Evolutionary conservation across 352 stramenopile species (phyloP).

Genomic region (Pythium rishiriense): DNA sequence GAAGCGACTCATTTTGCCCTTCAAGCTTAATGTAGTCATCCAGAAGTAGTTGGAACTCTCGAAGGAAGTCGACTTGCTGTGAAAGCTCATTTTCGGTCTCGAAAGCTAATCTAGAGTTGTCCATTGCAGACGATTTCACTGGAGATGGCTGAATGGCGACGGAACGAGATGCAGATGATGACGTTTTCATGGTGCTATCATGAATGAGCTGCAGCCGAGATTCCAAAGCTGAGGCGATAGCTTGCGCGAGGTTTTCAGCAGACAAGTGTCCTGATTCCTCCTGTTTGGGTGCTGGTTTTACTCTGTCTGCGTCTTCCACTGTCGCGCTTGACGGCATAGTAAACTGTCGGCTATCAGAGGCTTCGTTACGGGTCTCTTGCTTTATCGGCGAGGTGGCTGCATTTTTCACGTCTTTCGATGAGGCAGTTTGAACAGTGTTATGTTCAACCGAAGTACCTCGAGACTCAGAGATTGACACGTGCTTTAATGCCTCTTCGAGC

Average conservation of each 20-base stretch:
- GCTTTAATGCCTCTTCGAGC: conserved; percentile 22
- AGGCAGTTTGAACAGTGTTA: not conserved
- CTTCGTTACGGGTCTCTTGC: not conserved
- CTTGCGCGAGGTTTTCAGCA: conserved; percentile 26
- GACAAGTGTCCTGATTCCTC: conserved; percentile 9
- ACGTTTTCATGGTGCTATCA: conserved; percentile 4
- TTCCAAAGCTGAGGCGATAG: conserved; percentile 31
- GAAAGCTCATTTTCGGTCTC: conserved; percentile 61
- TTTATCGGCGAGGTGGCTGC: conserved; percentile 10
- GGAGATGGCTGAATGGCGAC: conserved; percentile 17
- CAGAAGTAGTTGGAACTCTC: conserved; percentile 66
- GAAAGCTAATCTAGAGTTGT: conserved; percentile 31
- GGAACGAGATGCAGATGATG: not conserved
- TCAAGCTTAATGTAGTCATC: conserved; percentile 59
- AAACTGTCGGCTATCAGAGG: not conserved
- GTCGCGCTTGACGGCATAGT: not conserved
- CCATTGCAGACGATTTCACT: conserved; percentile 9
- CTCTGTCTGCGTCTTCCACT: not conserved
- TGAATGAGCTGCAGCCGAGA: conserved; percentile 15
- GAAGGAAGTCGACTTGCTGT: conserved; percentile 57
- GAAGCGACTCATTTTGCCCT: conserved; percentile 50
- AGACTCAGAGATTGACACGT: not conserved
- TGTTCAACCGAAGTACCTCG: not conserved
- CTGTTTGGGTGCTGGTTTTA: not conserved
- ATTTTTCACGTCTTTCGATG: not conserved